These are phyloP conservation scores for Vitellaria paradoxa DNA, from an alignment of 179 eudicot genomes.

Conservation along the genomic window DNA sequence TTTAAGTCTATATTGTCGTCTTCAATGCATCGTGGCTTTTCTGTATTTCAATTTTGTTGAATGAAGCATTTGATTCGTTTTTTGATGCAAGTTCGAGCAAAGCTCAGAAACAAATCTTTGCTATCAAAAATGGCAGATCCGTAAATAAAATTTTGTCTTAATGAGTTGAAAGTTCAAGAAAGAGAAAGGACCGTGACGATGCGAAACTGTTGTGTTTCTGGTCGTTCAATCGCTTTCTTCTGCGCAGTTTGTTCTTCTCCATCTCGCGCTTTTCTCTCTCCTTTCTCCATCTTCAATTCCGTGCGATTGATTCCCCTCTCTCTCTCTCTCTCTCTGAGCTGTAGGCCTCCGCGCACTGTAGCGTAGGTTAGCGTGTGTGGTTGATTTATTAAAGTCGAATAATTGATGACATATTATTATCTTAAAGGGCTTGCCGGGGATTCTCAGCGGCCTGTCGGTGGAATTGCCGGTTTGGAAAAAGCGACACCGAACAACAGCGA, in stretches of 20 bases:
- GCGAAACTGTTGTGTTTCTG: neutral
- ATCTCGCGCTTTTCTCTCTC: slow-evolving; percentile 4
- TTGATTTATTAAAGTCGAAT: slow-evolving; percentile 16
- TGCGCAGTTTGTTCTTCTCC: neutral
- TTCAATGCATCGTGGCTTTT: neutral
- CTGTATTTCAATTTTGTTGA: neutral
- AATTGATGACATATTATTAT: slow-evolving; percentile 2
- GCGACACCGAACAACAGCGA: neutral
- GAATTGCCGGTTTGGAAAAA: neutral
- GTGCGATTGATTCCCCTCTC: slow-evolving; percentile 7
- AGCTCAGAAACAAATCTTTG: slow-evolving; percentile 6
- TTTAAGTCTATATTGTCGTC: slow-evolving; percentile 10
- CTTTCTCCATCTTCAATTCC: slow-evolving; percentile 1
- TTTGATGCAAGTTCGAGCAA: neutral
- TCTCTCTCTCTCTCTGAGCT: neutral
- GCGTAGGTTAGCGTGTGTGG: neutral
- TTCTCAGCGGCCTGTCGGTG: slow-evolving; percentile 19
- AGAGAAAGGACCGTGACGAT: neutral
- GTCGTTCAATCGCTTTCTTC: slow-evolving; percentile 19
- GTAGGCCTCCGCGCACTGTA: slow-evolving; percentile 9
- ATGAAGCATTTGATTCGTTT: neutral
- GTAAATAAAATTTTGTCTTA: neutral
- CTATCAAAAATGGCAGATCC: slow-evolving; percentile 13
- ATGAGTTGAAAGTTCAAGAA: neutral
- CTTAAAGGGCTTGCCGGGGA: slow-evolving; percentile 10